Evolutionary conservation across 371 early-diverging fungal species (phyloP).

Genomic region (Choanephora cucurbitarum): DNA sequence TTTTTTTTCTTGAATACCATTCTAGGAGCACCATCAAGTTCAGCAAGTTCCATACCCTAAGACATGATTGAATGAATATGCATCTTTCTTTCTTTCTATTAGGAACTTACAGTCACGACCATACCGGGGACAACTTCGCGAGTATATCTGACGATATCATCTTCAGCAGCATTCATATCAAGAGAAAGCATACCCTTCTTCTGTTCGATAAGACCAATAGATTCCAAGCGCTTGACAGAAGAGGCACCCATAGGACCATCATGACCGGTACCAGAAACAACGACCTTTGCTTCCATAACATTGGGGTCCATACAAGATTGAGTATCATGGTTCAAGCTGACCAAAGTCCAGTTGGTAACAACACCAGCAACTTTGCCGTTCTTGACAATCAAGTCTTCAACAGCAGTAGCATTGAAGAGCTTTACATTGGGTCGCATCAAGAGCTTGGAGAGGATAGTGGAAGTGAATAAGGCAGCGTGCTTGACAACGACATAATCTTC

Average conservation of each 20-base stretch:
- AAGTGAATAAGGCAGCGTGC: conserved; percentile 77
- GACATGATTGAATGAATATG: background rate
- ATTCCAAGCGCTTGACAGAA: conserved; percentile 69
- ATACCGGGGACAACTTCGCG: conserved; percentile 76
- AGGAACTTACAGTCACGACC: conserved; percentile 51
- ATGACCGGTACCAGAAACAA: conserved; percentile 74
- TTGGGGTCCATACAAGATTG: conserved; percentile 84
- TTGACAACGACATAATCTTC: conserved; percentile 75
- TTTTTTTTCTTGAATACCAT: conserved; percentile 37
- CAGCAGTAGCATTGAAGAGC: conserved; percentile 80
- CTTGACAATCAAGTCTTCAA: conserved; percentile 76
- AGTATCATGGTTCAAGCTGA: conserved; percentile 65
- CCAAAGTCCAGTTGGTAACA: conserved; percentile 81
- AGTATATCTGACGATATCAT: conserved; percentile 68
- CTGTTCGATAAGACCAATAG: conserved; percentile 60
- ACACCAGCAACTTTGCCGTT: conserved; percentile 54
- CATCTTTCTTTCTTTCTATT: background rate
- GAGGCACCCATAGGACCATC: conserved; percentile 79
- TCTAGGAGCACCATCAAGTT: conserved; percentile 61
- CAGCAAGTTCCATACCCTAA: conserved; percentile 70
- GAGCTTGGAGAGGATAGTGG: conserved; percentile 72
- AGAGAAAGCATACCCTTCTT: conserved; percentile 71
- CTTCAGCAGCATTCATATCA: conserved; percentile 77
- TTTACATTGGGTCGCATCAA: conserved; percentile 70
- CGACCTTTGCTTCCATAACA: conserved; percentile 69